Evolutionary conservation across 257 asterid genomes (phyloP).

Genomic region (Solanum chmielewskii): DNA sequence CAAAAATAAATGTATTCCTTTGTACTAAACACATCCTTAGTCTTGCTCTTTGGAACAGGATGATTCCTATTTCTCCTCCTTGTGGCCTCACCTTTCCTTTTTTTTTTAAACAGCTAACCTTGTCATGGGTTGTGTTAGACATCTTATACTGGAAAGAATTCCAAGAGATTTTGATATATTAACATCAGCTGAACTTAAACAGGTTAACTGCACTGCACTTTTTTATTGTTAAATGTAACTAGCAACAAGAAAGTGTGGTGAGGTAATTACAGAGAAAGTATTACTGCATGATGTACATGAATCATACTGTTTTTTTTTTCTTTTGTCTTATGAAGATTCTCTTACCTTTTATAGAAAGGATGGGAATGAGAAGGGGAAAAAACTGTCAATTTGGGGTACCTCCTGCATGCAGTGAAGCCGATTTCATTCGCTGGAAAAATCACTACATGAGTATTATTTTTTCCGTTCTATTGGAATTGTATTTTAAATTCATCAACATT

Average conservation of each 20-base stretch:
- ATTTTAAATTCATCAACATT: neutral
- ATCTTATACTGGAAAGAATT: slow-evolving; percentile 13
- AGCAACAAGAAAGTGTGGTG: neutral
- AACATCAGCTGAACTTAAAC: too few species aligned
- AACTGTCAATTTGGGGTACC: too few species aligned
- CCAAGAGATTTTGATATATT: slow-evolving; percentile 12
- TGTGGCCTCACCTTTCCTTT: too few species aligned
- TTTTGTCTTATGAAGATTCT: too few species aligned
- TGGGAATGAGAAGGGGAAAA: too few species aligned
- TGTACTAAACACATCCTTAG: too few species aligned
- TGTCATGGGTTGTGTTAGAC: slow-evolving; percentile 19
- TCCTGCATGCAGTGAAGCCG: too few species aligned
- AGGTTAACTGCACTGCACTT: neutral
- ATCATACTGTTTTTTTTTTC: neutral
- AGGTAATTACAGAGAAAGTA: neutral
- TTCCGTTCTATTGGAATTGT: neutral
- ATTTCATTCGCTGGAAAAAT: too few species aligned
- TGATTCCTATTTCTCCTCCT: too few species aligned
- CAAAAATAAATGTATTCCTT: too few species aligned
- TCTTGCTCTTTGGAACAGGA: too few species aligned
- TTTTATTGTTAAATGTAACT: neutral
- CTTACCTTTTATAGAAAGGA: too few species aligned
- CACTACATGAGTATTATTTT: neutral
- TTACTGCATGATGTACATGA: neutral
- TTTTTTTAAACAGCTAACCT: neutral